These are phyloP conservation scores for Alternaria ventricosa DNA, from an alignment of 2,329 filamentous ascomycete genomes.

Conservation along the genomic window DNA sequence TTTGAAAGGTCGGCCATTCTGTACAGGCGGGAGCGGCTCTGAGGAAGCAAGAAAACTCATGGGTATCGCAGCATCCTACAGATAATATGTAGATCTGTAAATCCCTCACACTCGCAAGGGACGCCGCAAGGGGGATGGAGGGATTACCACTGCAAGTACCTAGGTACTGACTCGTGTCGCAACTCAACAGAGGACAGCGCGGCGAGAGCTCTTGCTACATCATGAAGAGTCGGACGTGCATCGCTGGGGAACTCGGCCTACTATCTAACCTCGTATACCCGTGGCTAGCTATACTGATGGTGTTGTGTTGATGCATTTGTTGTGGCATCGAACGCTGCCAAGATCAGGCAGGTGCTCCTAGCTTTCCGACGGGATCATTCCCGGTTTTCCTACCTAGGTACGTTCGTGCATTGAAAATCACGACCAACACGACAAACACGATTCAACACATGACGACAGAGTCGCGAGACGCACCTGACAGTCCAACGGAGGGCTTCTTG, in stretches of 20 bases:
- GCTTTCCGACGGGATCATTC: neutral
- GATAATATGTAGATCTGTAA: neutral
- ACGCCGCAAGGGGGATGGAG: neutral
- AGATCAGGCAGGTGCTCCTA: neutral
- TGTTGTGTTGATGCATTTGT: neutral
- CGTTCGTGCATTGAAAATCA: neutral
- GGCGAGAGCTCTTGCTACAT: neutral
- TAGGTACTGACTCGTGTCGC: neutral
- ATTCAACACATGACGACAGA: neutral
- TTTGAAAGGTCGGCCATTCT: conserved; percentile 3
- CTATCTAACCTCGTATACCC: neutral
- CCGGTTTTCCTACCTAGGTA: neutral
- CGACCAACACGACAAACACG: neutral
- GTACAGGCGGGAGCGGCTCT: neutral
- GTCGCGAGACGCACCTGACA: neutral
- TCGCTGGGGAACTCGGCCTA: neutral
- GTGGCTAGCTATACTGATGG: neutral
- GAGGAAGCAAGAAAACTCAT: neutral
- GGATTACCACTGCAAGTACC: neutral
- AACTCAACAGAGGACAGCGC: neutral
- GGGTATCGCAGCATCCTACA: neutral
- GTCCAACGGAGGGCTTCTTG: neutral
- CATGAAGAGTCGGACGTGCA: neutral
- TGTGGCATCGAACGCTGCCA: neutral
- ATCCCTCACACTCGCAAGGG: neutral